Evolutionary conservation across 2,329 filamentous ascomycete species (phyloP), one percentile per base, ranked within the genome.

Genomic region (Cladosporium austrohemisphaericum): DNA sequence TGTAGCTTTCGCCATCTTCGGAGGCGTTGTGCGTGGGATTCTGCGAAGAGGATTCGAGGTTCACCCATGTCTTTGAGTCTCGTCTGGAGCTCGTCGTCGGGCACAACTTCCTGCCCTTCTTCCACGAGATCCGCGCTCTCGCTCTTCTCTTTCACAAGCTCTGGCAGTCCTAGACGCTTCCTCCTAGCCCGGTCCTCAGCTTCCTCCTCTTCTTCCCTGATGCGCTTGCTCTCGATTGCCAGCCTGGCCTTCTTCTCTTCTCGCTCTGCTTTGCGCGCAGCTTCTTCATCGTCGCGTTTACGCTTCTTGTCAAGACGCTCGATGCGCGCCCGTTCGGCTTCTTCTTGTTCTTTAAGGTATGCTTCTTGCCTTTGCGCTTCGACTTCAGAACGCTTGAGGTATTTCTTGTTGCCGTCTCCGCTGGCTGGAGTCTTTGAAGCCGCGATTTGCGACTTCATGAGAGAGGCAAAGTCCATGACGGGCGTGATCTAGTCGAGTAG

Each of bases 391-490:
- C 90, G 88, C 60, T 88, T 90, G 55, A 88, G 71, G 68, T 89
- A 97, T 69, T 95, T 95, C 62, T 85, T n/a, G n/a, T n/a, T 84
- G 31, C 69, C 62, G 5, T 35, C 38, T 26, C 38, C 46, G 10
- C 23, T 29, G 9, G 20, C 20, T n/a, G 48, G 32, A 11, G 25
- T 44, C 68, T 88, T 88, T 3, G 60, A 57, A 32, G 59, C 49
- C 46, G 87, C 82, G 63, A 98, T 93, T 70, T 95, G 90, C 65
- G 89, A 86, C 62, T 87, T 83, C 88, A 98, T 95, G 40, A 98
- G 75, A 28, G 89, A 81, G 53, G 90, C 90, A 74, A 98, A 98
- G 70, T 98, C 91, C 93, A 98, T 98, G 58, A 54, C 76, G 65
- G 8, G 9, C 11, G 25, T 33, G 22, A 23, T 10, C 16, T 37